phyloP scores from a whole-genome alignment of 352 stramenopile genomes.

The Phytophthora parvispora region DNA sequence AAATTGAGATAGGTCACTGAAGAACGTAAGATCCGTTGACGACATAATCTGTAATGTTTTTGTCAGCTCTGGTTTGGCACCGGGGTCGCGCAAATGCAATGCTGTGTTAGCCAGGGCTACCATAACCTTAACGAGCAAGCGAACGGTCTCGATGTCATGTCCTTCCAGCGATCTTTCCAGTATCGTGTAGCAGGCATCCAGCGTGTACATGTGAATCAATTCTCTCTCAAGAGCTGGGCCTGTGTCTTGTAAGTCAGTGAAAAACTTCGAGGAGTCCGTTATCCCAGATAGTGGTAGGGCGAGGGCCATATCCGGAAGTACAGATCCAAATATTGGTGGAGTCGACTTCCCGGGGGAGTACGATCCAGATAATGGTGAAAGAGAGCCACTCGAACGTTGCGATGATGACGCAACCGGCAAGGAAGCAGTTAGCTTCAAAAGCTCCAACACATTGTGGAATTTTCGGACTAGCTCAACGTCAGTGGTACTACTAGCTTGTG shows the following conservation, averaged over 20 bases:
- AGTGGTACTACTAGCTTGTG: constrained; percentile 40
- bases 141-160: constrained; percentile 35
- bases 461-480: constrained; percentile 27
- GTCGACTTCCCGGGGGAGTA: constrained; percentile 17
- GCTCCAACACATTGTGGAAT: constrained; percentile 40
- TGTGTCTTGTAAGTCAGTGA: constrained; percentile 18
- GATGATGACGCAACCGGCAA: constrained; percentile 17
- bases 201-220: constrained; percentile 50
- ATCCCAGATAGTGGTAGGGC: constrained; percentile 22
- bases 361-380: constrained; percentile 24
- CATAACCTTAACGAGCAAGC: constrained; percentile 61
- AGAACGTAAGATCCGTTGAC: constrained; percentile 79
- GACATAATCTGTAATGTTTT: constrained; percentile 87
- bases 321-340: constrained; percentile 20
- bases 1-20: constrained; percentile 60
- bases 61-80: constrained; percentile 38
- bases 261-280: constrained; percentile 41
- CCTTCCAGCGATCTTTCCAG: constrained; percentile 38
- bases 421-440: constrained; percentile 39
- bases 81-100: constrained; percentile 43
- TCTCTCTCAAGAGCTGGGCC: constrained; percentile 34
- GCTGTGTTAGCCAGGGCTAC: constrained; percentile 56
- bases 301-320: constrained; percentile 27
- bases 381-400: constrained; percentile 11
- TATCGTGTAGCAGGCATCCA: constrained; percentile 65